A percentile compares a stretch with the other conserved stretches of the same genome.
Conservation (phyloP, 176 grass and related monocot genomes). For the Tillandsia fasciculata region DNA sequence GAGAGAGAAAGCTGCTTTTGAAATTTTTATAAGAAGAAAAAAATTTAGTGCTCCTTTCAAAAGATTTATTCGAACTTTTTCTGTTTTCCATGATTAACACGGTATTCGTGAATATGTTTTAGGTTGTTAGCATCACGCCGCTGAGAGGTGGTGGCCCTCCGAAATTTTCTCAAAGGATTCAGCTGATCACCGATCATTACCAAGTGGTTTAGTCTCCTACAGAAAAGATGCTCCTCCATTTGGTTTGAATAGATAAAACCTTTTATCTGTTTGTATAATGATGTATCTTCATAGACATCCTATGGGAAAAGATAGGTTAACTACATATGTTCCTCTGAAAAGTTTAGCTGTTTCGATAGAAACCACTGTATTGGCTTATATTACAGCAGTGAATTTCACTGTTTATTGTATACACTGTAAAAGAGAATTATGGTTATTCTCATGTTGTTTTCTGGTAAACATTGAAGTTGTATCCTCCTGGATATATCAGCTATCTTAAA, state of each 20-base stretch:
- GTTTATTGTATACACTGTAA: too few species aligned
- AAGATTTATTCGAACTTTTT: not conserved
- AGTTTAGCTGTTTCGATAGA: too few species aligned
- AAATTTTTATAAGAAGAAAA: too few species aligned
- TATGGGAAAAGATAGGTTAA: not conserved
- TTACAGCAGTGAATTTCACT: too few species aligned
- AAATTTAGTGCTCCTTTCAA: too few species aligned
- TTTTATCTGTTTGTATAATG: not conserved
- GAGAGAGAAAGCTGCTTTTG: too few species aligned
- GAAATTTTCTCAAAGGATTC: slow-evolving; percentile 62
- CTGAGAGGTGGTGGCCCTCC: slow-evolving; percentile 34
- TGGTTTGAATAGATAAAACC: not conserved
- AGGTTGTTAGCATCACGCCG: slow-evolving; percentile 44
- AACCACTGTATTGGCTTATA: too few species aligned
- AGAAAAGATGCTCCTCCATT: not conserved
- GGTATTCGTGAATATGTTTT: not conserved
- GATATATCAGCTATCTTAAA: too few species aligned
- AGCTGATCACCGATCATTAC: slow-evolving; percentile 45
- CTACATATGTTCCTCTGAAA: too few species aligned
- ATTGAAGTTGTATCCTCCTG: too few species aligned
- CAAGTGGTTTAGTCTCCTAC: slow-evolving; percentile 34
- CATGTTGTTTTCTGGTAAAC: too few species aligned
- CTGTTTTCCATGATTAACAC: slow-evolving; percentile 2
- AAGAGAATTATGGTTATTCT: too few species aligned
- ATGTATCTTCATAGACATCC: not conserved